Evolutionary conservation across 1,139 yeast genomes (phyloP).

Genomic region (Blastobotrys capitulatus): DNA sequence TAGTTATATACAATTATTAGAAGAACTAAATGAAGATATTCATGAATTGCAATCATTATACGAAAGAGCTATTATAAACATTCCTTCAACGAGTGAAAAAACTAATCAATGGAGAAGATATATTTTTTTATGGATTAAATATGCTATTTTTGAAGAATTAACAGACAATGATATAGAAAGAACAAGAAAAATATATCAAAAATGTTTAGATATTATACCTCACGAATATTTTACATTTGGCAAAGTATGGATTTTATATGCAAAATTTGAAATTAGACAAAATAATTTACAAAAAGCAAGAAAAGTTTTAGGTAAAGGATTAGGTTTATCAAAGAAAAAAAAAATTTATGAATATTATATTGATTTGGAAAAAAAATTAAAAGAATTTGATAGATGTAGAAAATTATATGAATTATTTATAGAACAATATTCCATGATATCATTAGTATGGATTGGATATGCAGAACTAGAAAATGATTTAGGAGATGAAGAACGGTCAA

Average conservation of each 20-base stretch:
- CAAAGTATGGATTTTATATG: conserved; percentile 66
- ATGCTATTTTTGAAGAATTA: conserved; percentile 60
- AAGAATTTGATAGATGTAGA: conserved; percentile 60
- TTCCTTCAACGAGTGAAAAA: conserved; percentile 35
- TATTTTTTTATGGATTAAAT: conserved; percentile 63
- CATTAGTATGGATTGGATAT: conserved; percentile 51
- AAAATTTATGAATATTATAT: conserved; percentile 63
- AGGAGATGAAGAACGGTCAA: conserved; percentile 66
- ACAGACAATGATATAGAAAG: conserved; percentile 34
- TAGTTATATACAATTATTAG: conserved; percentile 51
- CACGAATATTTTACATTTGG: conserved; percentile 58
- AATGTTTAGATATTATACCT: conserved; percentile 48
- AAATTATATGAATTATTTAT: conserved; percentile 63
- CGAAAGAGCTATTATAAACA: conserved; percentile 44
- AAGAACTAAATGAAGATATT: conserved; percentile 33
- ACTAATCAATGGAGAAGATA: conserved; percentile 62
- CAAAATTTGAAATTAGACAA: conserved; percentile 71
- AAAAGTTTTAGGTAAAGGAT: conserved; percentile 62
- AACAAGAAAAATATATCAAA: conserved; percentile 50
- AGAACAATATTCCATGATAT: conserved; percentile 44
- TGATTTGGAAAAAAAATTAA: conserved; percentile 41
- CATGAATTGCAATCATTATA: conserved; percentile 35
- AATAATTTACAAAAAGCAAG: conserved; percentile 50
- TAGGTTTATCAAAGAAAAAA: conserved; percentile 61
- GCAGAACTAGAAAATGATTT: conserved; percentile 62